phyloP scores from a whole-genome alignment of 1,284 basidiomycete species.

The Ustilago trichophora region DNA sequence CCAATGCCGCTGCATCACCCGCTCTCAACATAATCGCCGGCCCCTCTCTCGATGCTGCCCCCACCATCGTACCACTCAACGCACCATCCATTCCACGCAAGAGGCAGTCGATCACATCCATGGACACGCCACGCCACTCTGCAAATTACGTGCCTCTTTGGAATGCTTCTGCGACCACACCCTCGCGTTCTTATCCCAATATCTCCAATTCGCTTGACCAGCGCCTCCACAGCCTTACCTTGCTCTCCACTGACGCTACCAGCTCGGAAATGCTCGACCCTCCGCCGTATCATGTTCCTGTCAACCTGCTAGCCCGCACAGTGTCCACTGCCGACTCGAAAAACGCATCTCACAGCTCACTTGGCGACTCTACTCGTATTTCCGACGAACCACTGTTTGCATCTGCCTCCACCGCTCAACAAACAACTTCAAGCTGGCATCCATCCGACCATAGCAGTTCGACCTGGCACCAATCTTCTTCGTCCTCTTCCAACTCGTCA shows the following conservation, averaged over 20 bases:
- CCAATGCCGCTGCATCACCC: constrained; percentile 22
- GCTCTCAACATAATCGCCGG: constrained; percentile 1
- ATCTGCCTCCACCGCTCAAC: neutral
- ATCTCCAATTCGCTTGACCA: constrained; percentile 5
- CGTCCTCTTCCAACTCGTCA: constrained; percentile 20
- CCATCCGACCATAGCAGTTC: constrained; percentile 9
- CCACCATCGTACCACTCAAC: neutral
- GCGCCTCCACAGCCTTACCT: neutral
- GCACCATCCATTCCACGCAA: neutral
- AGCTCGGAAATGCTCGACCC: neutral
- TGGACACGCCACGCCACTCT: neutral
- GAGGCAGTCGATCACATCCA: neutral
- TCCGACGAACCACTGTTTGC: neutral
- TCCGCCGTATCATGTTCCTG: constrained; percentile 13
- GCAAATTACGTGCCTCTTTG: constrained; percentile 26
- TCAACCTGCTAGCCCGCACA: constrained; percentile 10
- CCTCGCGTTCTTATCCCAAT: neutral
- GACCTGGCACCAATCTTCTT: constrained; percentile 12
- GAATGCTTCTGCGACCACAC: constrained; percentile 15
- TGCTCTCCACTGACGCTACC: constrained; percentile 1
- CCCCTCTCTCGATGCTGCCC: neutral
- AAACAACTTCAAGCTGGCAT: constrained; percentile 4
- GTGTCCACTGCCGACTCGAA: no score
- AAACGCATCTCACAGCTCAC: no score
- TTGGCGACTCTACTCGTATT: neutral